Evolutionary conservation across 1,284 basidiomycete species (phyloP), one percentile per base, ranked within the genome.

Genomic region (Flammula alnicola): DNA sequence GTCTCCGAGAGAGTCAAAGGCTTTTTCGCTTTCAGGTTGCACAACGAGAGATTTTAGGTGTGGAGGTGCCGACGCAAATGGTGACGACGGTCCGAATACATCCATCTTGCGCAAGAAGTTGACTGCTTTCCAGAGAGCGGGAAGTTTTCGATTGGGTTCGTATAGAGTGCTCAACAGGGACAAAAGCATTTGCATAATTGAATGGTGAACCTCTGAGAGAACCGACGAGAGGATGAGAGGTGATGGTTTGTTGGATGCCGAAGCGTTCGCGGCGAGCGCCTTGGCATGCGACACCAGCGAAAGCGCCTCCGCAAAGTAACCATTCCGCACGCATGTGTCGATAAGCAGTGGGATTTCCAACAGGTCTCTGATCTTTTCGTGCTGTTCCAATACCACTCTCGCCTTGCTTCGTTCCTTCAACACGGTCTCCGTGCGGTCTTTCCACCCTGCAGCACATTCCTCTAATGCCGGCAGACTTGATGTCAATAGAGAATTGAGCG

Each of bases 311-410:
- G 86, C 79, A 70, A 95, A 96, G 69, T 92, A 89, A 5, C 92
- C 92, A 61, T 93, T 94, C 19, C 93, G 81, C 10, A 96, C 88
- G 61, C 93, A 97, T 0, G 93, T 93, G 63, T 95, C 91, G 60
- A 96, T 90, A 20, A 98, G 79, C 41, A 89, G 75, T 4, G 95
- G 94, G 41, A 96, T 83, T 60, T 96, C 93, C 52, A 98, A 83
- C 25, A 97, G 73, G 65, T 97, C 94, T 57, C 90, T 81, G 47
- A 98, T 82, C 67, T 93, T 93, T 64, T 95, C 92, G 65, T 93
- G 88, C 60, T 95, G 89, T 59, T 95, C 92, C 51, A 93, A 81
- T 9, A 97, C 90, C 43, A 90, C 77, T 14, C 83, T 78, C 0
- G 92, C 89, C 57, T 86, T 86, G 45, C 81, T 77, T 17, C 94